These are phyloP conservation scores for Dendrobium nobile DNA, from an alignment of 106 monocot species.

Conservation along the genomic window DNA sequence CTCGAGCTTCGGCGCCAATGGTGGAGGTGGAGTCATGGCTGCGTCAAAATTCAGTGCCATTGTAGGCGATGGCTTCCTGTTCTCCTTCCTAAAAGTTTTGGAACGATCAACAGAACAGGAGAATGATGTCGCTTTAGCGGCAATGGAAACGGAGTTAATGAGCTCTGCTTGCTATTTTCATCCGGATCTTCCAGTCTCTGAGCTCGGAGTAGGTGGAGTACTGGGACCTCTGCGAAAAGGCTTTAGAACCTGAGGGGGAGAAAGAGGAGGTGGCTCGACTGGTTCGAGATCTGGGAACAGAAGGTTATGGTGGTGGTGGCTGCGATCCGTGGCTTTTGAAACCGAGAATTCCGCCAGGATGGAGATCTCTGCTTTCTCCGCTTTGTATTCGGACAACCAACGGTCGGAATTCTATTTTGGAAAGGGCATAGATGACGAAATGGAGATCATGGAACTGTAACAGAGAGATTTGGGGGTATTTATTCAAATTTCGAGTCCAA, in stretches of 20 bases:
- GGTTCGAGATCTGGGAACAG: background rate
- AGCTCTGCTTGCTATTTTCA: background rate
- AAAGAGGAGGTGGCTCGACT: background rate
- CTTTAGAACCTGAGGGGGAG: background rate
- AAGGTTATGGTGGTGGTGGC: background rate
- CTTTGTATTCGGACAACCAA: background rate
- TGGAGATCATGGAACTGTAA: background rate
- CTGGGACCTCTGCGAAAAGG: conserved; percentile 1
- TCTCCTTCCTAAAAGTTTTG: conserved; percentile 6
- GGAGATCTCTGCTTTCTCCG: background rate
- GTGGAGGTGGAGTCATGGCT: conserved; percentile 1
- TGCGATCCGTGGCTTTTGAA: background rate
- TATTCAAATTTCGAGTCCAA: background rate
- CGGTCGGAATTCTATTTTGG: background rate
- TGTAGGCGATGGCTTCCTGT: conserved; percentile 2
- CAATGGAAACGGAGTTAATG: background rate
- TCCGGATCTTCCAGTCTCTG: background rate
- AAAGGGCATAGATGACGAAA: background rate
- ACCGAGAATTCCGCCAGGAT: background rate
- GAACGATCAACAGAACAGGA: background rate
- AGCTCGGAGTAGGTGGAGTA: conserved; percentile 1
- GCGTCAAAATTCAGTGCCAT: background rate
- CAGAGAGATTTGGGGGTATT: background rate
- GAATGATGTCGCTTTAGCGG: background rate
- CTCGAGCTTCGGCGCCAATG: conserved; percentile 1